These are phyloP conservation scores for Phytophthora fragariae DNA, from an alignment of 352 stramenopile genomes.

Conservation along the genomic window DNA sequence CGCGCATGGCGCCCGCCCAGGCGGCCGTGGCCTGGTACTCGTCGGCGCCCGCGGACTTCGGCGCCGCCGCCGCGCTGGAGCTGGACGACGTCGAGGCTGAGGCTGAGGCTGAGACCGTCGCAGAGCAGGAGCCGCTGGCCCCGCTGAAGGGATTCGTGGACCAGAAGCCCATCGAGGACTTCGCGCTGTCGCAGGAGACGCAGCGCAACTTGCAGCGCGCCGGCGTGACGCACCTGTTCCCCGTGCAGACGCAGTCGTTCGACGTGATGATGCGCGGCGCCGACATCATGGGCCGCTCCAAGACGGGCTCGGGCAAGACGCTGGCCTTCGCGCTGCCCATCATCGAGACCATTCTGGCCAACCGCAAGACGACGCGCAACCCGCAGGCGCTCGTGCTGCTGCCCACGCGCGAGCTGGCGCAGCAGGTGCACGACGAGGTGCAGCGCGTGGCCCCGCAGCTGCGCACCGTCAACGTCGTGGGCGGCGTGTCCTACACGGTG, in stretches of 20 bases:
- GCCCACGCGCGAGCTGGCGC: slow-evolving; percentile 97
- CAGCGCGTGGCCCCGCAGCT: slow-evolving; percentile 90
- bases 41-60: slow-evolving; percentile 28
- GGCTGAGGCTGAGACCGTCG: slow-evolving; percentile 33
- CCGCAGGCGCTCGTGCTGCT: slow-evolving; percentile 95
- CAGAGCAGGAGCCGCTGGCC: slow-evolving; percentile 55
- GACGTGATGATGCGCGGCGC: slow-evolving; percentile 79
- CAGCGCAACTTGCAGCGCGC: slow-evolving; percentile 62
- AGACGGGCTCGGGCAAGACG: slow-evolving; percentile 87
- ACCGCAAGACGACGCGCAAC: slow-evolving; percentile 46
- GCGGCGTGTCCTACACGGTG: slow-evolving; percentile 92
- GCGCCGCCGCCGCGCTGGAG: slow-evolving; percentile 21
- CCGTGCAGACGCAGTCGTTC: slow-evolving; percentile 86
- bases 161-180: slow-evolving; percentile 78
- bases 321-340: slow-evolving; percentile 82
- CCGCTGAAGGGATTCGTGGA: slow-evolving; percentile 64
- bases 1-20: not conserved
- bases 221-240: slow-evolving; percentile 87
- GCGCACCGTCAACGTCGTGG: slow-evolving; percentile 92
- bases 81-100: slow-evolving; percentile 39
- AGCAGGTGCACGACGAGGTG: slow-evolving; percentile 96
- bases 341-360: slow-evolving; percentile 72
- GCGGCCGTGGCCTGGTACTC: slow-evolving; percentile 28
- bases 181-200: slow-evolving; percentile 65
- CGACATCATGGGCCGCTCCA: slow-evolving; percentile 87